Conservation (phyloP, 2,329 filamentous ascomycete species). For the Sclerotinia trifoliorum region DNA sequence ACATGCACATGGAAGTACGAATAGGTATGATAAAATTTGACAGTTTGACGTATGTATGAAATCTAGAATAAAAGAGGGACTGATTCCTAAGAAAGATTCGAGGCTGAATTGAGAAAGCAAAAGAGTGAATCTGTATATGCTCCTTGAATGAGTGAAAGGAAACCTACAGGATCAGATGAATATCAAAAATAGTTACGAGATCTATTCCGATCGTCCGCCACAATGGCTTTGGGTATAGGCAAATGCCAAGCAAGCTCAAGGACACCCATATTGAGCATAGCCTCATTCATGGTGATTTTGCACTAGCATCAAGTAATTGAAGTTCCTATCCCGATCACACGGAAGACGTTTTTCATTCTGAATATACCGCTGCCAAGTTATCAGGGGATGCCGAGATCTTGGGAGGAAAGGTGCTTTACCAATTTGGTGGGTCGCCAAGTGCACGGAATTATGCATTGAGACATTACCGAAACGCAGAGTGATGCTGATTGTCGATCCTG, state of each 20-base stretch:
- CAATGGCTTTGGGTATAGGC: conserved; percentile 1
- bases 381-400: conserved; percentile 24
- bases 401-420: conserved; percentile 16
- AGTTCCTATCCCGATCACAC: background rate
- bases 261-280: conserved; percentile 7
- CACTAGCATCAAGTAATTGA: conserved; percentile 1
- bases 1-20: conserved; percentile 6
- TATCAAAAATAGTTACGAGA: background rate
- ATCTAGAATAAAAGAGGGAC: conserved; percentile 17
- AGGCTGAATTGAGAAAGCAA: conserved; percentile 3
- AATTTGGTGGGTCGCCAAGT: conserved; percentile 23
- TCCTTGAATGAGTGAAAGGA: background rate
- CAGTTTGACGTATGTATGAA: conserved; percentile 2
- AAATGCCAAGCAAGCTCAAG: conserved; percentile 10
- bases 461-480: conserved; percentile 14
- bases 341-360: conserved; percentile 7
- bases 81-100: conserved; percentile 6
- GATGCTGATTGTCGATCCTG: background rate
- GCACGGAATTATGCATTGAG: conserved; percentile 19
- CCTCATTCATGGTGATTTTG: conserved; percentile 7
- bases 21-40: background rate
- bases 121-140: conserved; percentile 17
- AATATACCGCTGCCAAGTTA: conserved; percentile 2
- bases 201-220: background rate
- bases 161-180: conserved; percentile 16